phyloP scores from a whole-genome alignment of 495 filamentous ascomycete species.

The Staphylotrichum tortipilum region DNA sequence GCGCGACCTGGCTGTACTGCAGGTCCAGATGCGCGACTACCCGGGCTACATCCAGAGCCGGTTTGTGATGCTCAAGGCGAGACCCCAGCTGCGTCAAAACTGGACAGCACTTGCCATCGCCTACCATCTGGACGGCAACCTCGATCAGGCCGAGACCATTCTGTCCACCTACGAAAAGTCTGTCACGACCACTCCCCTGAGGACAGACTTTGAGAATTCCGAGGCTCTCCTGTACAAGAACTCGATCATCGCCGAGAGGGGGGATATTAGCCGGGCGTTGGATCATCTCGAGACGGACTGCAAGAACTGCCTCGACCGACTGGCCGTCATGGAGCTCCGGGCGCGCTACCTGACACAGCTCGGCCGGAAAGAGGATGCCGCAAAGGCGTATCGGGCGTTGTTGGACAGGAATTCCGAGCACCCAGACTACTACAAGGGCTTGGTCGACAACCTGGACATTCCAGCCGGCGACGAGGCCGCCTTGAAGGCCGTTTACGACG shows the following conservation, averaged over 20 bases:
- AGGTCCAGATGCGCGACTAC: conserved; percentile 96
- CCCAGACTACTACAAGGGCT: conserved; percentile 70
- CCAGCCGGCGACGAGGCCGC: conserved; percentile 49
- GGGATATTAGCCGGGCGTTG: conserved; percentile 69
- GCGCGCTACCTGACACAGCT: conserved; percentile 79
- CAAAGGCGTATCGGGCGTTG: conserved; percentile 67
- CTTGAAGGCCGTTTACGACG: conserved; percentile 65
- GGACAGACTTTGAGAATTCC: conserved; percentile 81
- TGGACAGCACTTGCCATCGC: conserved; percentile 95
- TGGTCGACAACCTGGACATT: conserved; percentile 61
- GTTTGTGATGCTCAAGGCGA: conserved; percentile 70
- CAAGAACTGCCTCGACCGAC: conserved; percentile 71
- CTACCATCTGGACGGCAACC: conserved; percentile 78
- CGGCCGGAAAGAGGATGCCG: conserved; percentile 70
- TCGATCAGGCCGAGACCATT: conserved; percentile 80
- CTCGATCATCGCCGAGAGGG: conserved; percentile 78
- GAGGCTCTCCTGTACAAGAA: conserved; percentile 96
- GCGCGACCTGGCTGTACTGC: conserved; percentile 83
- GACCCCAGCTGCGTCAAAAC: conserved; percentile 72
- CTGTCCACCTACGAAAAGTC: conserved; percentile 89
- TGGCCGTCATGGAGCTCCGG: conserved; percentile 81
- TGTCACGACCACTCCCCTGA: conserved; percentile 63
- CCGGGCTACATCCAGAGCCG: conserved; percentile 85
- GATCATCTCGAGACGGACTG: conserved; percentile 73
- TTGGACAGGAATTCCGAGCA: conserved; percentile 84